Percentiles rank a stretch among this genome's conserved stretches.
phyloP scores from a whole-genome alignment of 2,329 filamentous ascomycete genomes.

The Ophiostoma sp. region DNA sequence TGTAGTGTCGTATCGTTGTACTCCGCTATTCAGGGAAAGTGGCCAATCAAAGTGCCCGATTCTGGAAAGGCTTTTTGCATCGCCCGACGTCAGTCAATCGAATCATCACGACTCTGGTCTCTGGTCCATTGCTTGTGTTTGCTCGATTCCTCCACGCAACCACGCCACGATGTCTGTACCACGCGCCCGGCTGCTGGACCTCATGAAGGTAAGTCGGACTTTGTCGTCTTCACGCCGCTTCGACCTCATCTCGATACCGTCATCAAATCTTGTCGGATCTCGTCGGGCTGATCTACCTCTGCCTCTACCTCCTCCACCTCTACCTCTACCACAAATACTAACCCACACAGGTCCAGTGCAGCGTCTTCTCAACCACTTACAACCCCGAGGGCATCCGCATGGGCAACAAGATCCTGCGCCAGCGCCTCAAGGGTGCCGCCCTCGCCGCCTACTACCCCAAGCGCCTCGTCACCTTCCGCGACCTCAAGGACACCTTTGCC shows the following conservation, averaged over 20 bases:
- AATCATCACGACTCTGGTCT: not conserved
- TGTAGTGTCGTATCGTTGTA: no score
- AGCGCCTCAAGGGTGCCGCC: slow-evolving; percentile 77
- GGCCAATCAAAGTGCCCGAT: not conserved
- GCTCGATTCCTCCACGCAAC: not conserved
- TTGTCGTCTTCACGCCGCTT: not conserved
- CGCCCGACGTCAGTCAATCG: slow-evolving; percentile 15
- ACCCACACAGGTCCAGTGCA: slow-evolving; percentile 68
- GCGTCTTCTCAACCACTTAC: slow-evolving; percentile 83
- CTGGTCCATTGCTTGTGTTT: not conserved
- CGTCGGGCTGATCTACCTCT: not conserved
- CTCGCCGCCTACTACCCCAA: slow-evolving; percentile 86
- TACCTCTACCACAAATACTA: slow-evolving; percentile 1
- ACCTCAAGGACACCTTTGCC: slow-evolving; percentile 65
- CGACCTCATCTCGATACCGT: not conserved
- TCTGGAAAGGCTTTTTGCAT: slow-evolving; percentile 13
- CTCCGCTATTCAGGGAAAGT: not conserved
- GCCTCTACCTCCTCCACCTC: not conserved
- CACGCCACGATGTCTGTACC: slow-evolving; percentile 55
- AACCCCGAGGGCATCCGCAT: slow-evolving; percentile 78
- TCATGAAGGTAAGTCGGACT: slow-evolving; percentile 63
- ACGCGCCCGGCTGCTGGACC: slow-evolving; percentile 59
- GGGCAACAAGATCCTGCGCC: slow-evolving; percentile 87
- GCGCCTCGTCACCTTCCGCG: slow-evolving; percentile 63
- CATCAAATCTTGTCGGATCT: not conserved